These are phyloP conservation scores for Tricholoma furcatifolium DNA, from an alignment of 768 basidiomycete genomes.

Conservation along the genomic window DNA sequence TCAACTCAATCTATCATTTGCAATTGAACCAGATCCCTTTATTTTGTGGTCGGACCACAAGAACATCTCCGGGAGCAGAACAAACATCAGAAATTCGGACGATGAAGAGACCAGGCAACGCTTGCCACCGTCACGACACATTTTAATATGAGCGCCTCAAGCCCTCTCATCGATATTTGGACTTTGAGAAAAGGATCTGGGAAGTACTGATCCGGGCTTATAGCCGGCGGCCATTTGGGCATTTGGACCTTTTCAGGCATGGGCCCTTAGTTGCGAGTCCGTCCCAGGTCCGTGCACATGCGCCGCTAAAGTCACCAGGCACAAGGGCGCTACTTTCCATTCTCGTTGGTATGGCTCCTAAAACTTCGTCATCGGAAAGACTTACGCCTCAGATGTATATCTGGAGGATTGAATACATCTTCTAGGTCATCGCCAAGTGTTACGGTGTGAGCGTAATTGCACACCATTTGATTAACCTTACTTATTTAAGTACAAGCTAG, in stretches of 20 bases:
- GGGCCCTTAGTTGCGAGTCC: background rate
- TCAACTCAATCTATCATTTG: no score
- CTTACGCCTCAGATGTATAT: conserved; percentile 6
- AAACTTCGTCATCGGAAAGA: background rate
- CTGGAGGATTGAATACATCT: background rate
- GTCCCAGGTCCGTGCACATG: background rate
- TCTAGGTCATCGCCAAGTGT: no score
- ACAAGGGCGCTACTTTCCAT: conserved; percentile 3
- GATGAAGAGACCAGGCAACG: no score
- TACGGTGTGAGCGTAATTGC: no score
- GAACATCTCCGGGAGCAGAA: no score
- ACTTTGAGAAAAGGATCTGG: no score
- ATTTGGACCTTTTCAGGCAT: background rate
- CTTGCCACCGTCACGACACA: no score
- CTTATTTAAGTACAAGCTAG: background rate
- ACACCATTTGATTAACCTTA: background rate
- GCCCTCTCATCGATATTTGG: no score
- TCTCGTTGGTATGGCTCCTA: background rate
- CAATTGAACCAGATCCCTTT: no score
- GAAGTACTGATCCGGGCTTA: background rate
- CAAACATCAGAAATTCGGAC: no score
- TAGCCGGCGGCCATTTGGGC: background rate
- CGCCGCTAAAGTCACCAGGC: conserved; percentile 5
- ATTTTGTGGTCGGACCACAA: no score
- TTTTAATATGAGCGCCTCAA: no score